Base-by-base conservation (phyloP, 331 rosid species). In the Pyracantha coccinea region DNA sequence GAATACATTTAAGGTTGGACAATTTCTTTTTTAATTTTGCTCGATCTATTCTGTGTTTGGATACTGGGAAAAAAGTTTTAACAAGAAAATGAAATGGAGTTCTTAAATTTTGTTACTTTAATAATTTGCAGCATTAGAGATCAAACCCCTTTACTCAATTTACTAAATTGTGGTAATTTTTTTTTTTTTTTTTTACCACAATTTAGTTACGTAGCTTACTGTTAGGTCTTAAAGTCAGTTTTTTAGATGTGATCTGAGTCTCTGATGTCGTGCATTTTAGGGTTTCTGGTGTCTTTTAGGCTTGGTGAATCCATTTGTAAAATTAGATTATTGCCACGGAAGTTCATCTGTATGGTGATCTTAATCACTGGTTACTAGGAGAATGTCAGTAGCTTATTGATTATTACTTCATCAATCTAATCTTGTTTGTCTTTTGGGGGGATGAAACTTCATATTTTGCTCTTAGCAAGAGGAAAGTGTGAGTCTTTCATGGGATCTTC, bases 1-100 rank as follows among this genome's bases (percentile, higher is more conserved):
- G 92, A 84, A 63, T 44, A 32, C 99, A 76, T 90, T 90, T 82
- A 75, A 87, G 99, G 99, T 94, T 82, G 80, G 86, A 14, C 61
- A 54, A 72, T 69, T 25, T 72, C 33, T 65, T 38, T 47, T 71
- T 65, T 31, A 24, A 8, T 60, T 68, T 71, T 32, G 63, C 72
- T 68, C 73, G 80, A 82, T 86, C 86, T 87, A 81, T 81, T 82
- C 65, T 57, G 50, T 45, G 33, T 35, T 29, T 54, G 58, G 61
- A 33, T 77, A 54, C 62, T 80, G 45, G 9, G 69, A 73, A 54
- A 67, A 32, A 27, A 50, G 8, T 15, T 69, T 41, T 14, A 7
- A 16, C 70, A 57, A 27, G 33, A 31, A 66, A 45, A 32, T 11
- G 27, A 7, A 53, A 28, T 16, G 41, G 45, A 70, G 27, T 54